Base-by-base conservation (phyloP, 306 rosid genomes). In the Argentina anserina region DNA sequence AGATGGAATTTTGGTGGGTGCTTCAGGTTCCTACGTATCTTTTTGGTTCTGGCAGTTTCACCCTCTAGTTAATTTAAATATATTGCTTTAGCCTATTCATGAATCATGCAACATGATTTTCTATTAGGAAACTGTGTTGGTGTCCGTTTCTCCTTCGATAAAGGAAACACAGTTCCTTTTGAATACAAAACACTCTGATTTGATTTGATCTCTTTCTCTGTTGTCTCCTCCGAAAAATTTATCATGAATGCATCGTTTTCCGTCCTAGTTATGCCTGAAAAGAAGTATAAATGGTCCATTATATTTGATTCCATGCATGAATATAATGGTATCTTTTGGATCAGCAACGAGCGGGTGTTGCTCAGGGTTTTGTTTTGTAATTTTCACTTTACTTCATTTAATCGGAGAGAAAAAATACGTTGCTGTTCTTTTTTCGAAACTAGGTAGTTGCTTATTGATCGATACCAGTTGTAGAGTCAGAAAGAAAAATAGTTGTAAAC, bases 191-290 rank as follows among this genome's bases (percentile, higher is more conserved):
- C 40, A 33, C 41, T 3, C 15, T 23, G 34, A 14, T 50, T 34
- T 11, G 25, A 56, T 34, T 34, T 52, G 74, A n/a, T n/a, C 42
- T 53, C 56, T 29, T 13, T 31, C 7, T 6, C 21, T 13, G n/a
- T 5, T 3, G 49, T 52, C 49, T 37, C 46, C 13, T 10, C 37
- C 8, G n/a, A 29, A 29, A 7, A 7, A 12, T 1, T 0, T 18
- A 3, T 4, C 17, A 31, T 75, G 94, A 72, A 89, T 58, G 78
- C 66, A 14, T 62, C 4, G 29, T 23, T 81, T 82, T 66, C 63
- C 75, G 89, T 79, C 89, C 70, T 0, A 67, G 74, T 88, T 23
- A 12, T 40, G 61, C n/a, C 25, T n/a, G n/a, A 14, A 65, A 15
- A 1, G 62, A 55, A 42, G n/a, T n/a, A n/a, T n/a, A n/a, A n/a